Evolutionary conservation across 768 basidiomycete genomes (phyloP).

Genomic region (Psilocybe tampanensis): DNA sequence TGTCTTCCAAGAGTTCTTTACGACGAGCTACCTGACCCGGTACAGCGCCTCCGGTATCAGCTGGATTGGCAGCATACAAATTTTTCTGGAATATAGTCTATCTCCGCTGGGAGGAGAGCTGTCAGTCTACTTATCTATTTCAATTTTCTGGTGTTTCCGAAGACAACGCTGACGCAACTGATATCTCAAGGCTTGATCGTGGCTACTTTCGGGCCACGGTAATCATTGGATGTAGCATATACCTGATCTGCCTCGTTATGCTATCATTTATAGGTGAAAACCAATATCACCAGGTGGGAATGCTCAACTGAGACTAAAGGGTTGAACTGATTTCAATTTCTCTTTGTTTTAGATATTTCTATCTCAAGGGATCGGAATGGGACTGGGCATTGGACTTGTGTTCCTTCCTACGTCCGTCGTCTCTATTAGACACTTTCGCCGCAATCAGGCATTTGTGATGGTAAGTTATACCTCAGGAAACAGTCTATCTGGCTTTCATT

Average conservation of each 20-base stretch:
- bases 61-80: slow-evolving; percentile 50
- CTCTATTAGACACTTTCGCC: slow-evolving; percentile 24
- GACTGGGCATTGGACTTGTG: slow-evolving; percentile 9
- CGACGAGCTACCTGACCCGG: neutral
- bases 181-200: slow-evolving; percentile 29
- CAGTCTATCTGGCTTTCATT: neutral
- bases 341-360: slow-evolving; percentile 9
- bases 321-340: neutral
- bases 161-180: neutral
- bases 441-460: slow-evolving; percentile 32
- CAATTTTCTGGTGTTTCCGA: no score
- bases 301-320: neutral
- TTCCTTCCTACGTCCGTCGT: slow-evolving; percentile 11
- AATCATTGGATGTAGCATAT: slow-evolving; percentile 19
- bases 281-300: slow-evolving; percentile 5
- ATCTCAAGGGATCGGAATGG: slow-evolving; percentile 12
- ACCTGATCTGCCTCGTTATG: slow-evolving; percentile 17
- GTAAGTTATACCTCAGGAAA: neutral
- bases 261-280: neutral
- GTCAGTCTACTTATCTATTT: slow-evolving; percentile 10
- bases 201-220: slow-evolving; percentile 39
- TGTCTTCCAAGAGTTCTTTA: slow-evolving; percentile 14
- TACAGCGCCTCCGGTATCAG: slow-evolving; percentile 21
- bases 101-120: slow-evolving; percentile 38
- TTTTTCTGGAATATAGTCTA: slow-evolving; percentile 39